Conservation (phyloP, 495 filamentous ascomycete genomes). For the Hypoxylon lienhwacheense region DNA sequence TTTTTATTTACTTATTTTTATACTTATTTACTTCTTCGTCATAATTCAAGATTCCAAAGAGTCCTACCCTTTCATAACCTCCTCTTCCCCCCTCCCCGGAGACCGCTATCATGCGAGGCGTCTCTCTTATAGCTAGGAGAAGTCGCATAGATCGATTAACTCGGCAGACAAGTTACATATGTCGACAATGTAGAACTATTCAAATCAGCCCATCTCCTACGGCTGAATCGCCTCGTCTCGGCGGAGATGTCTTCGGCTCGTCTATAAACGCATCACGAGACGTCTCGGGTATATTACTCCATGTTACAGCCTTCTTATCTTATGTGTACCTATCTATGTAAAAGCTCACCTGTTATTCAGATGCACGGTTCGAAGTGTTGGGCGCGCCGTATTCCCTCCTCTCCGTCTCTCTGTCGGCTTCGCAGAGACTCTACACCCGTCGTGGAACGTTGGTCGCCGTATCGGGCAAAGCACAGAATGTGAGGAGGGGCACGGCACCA, state of each 20-base stretch:
- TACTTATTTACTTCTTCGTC: conserved; percentile 27
- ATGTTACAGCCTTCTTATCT: conserved; percentile 3
- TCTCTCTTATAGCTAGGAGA: conserved; percentile 30
- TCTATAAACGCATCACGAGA: conserved; percentile 40
- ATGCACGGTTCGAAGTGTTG: conserved; percentile 92
- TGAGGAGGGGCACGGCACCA: conserved; percentile 41
- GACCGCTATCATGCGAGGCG: conserved; percentile 35
- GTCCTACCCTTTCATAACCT: not conserved
- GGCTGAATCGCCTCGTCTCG: conserved; percentile 49
- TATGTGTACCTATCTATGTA: too few relatives aligned
- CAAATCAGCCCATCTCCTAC: conserved; percentile 58
- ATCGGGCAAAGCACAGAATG: conserved; percentile 88
- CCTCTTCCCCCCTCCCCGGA: not conserved
- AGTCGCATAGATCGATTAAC: conserved; percentile 28
- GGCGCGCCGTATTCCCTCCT: conserved; percentile 89
- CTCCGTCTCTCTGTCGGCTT: conserved; percentile 87
- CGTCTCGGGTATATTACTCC: conserved; percentile 42
- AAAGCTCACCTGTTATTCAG: too few relatives aligned
- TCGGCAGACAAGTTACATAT: conserved; percentile 38
- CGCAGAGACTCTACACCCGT: conserved; percentile 87
- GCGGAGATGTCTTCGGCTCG: conserved; percentile 50
- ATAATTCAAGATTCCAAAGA: conserved; percentile 9
- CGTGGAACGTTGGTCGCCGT: conserved; percentile 88
- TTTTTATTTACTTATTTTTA: too few relatives aligned
- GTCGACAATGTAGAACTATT: conserved; percentile 54